These are phyloP conservation scores for Heracleum sosnowskyi DNA, from an alignment of 129 eudicot species.

Conservation along the genomic window DNA sequence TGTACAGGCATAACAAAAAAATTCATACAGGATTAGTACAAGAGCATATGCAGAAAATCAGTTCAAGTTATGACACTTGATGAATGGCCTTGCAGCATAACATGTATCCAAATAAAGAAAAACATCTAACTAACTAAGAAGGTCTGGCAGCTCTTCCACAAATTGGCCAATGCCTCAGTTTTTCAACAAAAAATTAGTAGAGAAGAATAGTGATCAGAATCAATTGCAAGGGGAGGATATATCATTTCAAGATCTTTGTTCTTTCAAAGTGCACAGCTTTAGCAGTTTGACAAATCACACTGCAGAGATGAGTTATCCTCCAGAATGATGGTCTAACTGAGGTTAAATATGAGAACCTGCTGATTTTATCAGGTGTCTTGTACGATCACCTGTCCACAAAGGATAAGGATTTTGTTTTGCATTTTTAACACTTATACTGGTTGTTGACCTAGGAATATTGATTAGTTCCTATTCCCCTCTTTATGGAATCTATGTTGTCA, in stretches of 20 bases:
- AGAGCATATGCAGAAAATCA: background rate
- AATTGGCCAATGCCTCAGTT: background rate
- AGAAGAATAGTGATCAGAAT: background rate
- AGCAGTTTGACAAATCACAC: background rate
- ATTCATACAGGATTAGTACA: background rate
- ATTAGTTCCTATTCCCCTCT: background rate
- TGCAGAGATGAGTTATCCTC: background rate
- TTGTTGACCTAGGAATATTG: background rate
- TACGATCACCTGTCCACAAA: background rate
- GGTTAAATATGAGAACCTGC: background rate
- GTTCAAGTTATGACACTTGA: background rate
- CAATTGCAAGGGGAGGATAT: background rate
- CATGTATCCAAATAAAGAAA: background rate
- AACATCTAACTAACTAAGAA: background rate
- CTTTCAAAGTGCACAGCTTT: background rate
- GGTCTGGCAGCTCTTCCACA: background rate
- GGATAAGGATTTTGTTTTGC: background rate
- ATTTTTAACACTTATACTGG: background rate
- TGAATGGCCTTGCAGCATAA: background rate
- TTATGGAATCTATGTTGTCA: background rate
- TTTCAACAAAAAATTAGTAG: background rate
- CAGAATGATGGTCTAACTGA: background rate
- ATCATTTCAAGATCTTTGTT: background rate
- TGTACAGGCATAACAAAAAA: background rate
- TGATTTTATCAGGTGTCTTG: background rate